Conservation (phyloP, 2,329 filamentous ascomycete genomes). For the Hymenoscyphus albidus region DNA sequence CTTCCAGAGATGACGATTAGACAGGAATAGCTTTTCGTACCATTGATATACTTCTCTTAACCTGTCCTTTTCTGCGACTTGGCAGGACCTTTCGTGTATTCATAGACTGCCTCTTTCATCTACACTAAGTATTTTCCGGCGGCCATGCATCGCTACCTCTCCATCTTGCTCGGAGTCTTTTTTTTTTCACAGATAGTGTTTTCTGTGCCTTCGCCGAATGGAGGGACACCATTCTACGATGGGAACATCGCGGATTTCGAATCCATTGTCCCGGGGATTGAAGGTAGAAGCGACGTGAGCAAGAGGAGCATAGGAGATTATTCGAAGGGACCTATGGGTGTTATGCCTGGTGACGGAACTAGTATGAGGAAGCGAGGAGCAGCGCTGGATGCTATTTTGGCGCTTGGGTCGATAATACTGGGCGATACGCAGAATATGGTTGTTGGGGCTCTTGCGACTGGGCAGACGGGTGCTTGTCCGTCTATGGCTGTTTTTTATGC, state of each 20-base stretch:
- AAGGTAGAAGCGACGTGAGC: neutral
- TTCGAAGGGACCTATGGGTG: neutral
- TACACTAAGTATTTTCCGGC: neutral
- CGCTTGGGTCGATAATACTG: slow-evolving; percentile 15
- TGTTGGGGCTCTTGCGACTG: slow-evolving; percentile 10
- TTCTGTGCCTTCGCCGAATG: neutral
- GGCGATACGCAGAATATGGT: slow-evolving; percentile 26
- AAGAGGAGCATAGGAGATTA: neutral
- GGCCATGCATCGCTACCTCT: neutral
- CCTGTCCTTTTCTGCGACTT: neutral
- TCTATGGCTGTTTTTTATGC: slow-evolving; percentile 30
- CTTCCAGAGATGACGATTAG: neutral
- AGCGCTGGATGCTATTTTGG: slow-evolving; percentile 16
- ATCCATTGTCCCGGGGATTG: neutral
- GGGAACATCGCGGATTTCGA: neutral
- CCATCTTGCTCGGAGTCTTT: neutral
- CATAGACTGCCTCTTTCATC: neutral
- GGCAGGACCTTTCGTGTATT: neutral
- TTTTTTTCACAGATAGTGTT: neutral
- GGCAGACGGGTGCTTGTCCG: slow-evolving; percentile 23
- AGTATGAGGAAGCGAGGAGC: neutral
- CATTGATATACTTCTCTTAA: neutral
- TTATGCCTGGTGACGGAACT: neutral
- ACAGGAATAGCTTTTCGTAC: neutral
- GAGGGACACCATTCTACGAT: neutral